A percentile compares a stretch with the other conserved stretches of the same genome.
Conservation (phyloP, 1,284 basidiomycete genomes). For the Trametes polyzona region DNA sequence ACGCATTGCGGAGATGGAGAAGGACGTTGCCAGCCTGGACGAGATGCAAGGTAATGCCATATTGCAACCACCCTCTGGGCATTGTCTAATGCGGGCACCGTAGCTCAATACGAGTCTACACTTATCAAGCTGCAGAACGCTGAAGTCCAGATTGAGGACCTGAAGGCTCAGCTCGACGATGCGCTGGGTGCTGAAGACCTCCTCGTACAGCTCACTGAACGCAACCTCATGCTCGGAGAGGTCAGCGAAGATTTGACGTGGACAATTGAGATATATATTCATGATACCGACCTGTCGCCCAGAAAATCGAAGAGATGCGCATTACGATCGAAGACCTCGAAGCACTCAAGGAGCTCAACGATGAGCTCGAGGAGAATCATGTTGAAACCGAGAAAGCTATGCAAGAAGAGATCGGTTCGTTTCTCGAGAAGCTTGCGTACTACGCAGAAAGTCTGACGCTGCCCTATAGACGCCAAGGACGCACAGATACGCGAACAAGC, state of each 20-base stretch:
- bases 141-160: slow-evolving; percentile 90
- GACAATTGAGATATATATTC: background rate
- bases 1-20: slow-evolving; percentile 88
- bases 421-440: background rate
- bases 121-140: slow-evolving; percentile 83
- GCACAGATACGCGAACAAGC: slow-evolving; percentile 69
- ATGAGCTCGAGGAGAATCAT: slow-evolving; percentile 98
- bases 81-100: background rate
- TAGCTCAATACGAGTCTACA: slow-evolving; percentile 81
- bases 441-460: background rate
- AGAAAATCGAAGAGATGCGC: slow-evolving; percentile 97
- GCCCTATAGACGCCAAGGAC: slow-evolving; percentile 68
- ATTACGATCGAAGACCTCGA: slow-evolving; percentile 96
- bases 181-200: slow-evolving; percentile 96
- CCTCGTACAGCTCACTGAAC: slow-evolving; percentile 93
- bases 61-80: no score
- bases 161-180: slow-evolving; percentile 94
- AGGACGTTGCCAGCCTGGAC: slow-evolving; percentile 74
- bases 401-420: slow-evolving; percentile 84
- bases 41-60: slow-evolving; percentile 63
- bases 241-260: slow-evolving; percentile 41
- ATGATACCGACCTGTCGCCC: slow-evolving; percentile 10
- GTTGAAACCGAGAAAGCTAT: slow-evolving; percentile 92
- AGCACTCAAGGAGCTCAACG: slow-evolving; percentile 92
- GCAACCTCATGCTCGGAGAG: slow-evolving; percentile 90